These are phyloP conservation scores for Exidia glandulosa DNA, from an alignment of 768 basidiomycete species.

Conservation along the genomic window DNA sequence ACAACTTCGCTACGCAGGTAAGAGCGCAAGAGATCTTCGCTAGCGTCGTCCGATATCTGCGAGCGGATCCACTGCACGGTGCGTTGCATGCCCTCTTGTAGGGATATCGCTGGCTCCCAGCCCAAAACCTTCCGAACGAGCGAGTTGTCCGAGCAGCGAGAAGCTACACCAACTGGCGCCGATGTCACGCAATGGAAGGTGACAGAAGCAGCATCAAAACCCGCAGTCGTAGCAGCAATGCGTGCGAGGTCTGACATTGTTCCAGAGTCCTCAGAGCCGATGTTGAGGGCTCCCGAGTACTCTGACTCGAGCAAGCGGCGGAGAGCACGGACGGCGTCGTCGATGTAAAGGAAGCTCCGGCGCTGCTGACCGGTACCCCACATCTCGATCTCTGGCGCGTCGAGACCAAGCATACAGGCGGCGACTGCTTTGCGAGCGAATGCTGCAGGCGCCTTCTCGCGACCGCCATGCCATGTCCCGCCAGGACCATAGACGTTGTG, in stretches of 20 bases:
- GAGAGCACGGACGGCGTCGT: slow-evolving; percentile 42
- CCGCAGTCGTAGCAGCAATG: slow-evolving; percentile 24
- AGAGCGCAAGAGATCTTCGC: slow-evolving; percentile 10
- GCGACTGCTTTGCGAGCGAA: slow-evolving; percentile 42
- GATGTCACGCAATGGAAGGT: slow-evolving; percentile 15
- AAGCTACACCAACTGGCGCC: slow-evolving; percentile 35
- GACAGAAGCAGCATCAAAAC: slow-evolving; percentile 18
- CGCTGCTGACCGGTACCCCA: slow-evolving; percentile 47
- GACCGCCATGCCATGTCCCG: slow-evolving; percentile 41
- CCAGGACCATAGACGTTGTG: slow-evolving; percentile 50
- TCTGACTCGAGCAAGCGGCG: slow-evolving; percentile 30
- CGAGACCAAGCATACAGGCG: slow-evolving; percentile 12
- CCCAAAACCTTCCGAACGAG: slow-evolving; percentile 19
- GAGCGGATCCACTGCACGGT: slow-evolving; percentile 39
- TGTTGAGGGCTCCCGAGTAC: slow-evolving; percentile 31
- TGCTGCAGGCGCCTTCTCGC: slow-evolving; percentile 50
- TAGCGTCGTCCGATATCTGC: slow-evolving; percentile 14
- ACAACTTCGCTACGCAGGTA: slow-evolving; percentile 29
- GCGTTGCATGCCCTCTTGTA: slow-evolving; percentile 36
- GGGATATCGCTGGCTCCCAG: slow-evolving; percentile 32
- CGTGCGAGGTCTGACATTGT: slow-evolving; percentile 32
- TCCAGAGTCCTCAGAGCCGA: slow-evolving; percentile 37
- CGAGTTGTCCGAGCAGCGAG: slow-evolving; percentile 43
- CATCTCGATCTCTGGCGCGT: slow-evolving; percentile 31
- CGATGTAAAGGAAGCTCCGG: slow-evolving; percentile 45